These are phyloP conservation scores for Rhizophagus clarus DNA, from an alignment of 192 early-diverging fungal genomes.

Conservation along the genomic window DNA sequence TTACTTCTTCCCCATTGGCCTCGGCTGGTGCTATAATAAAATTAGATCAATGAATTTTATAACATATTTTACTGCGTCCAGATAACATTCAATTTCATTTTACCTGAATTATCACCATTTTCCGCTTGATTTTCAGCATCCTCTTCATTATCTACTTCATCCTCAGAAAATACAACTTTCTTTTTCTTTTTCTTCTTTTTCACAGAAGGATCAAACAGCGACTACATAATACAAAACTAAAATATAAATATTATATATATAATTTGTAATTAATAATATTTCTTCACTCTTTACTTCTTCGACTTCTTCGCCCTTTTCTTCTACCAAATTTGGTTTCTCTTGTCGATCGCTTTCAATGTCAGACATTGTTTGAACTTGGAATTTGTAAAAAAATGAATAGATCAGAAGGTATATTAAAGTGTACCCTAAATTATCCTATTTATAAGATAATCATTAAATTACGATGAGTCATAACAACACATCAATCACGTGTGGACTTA, in stretches of 20 bases:
- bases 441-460: too few species aligned
- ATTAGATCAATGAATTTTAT: background rate
- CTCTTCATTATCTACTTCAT: constrained; percentile 38
- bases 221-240: background rate
- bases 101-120: constrained; percentile 17
- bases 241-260: background rate
- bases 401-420: too few species aligned
- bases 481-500: too few species aligned
- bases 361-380: background rate
- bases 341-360: constrained; percentile 36
- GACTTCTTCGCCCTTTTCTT: constrained; percentile 37
- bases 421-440: too few species aligned
- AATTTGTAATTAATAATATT: background rate
- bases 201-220: constrained; percentile 31
- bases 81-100: background rate
- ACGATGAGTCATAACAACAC: too few species aligned
- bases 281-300: constrained; percentile 39
- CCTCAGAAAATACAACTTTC: constrained; percentile 53
- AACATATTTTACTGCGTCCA: background rate
- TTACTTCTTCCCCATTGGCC: constrained; percentile 14
- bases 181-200: constrained; percentile 74
- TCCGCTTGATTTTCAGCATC: constrained; percentile 16
- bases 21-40: background rate
- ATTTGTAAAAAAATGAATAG: too few species aligned
- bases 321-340: constrained; percentile 27